Evolutionary conservation across 75 land plant genomes (phyloP).

Genomic region (Larix kaempferi): DNA sequence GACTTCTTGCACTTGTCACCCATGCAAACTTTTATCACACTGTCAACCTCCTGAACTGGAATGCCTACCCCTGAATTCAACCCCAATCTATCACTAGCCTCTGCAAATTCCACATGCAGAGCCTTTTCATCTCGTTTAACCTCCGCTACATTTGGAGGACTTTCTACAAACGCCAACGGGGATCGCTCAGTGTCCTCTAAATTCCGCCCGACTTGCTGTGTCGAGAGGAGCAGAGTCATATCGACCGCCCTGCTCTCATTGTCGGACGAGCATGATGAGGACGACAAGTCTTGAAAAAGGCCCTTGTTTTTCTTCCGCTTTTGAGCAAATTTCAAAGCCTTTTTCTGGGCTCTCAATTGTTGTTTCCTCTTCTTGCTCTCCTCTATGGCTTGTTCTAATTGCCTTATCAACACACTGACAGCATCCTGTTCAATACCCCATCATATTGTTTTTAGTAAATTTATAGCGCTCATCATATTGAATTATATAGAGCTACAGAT

Average conservation of each 20-base stretch:
- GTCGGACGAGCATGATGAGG: too few relatives aligned
- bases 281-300: slow-evolving; percentile 5
- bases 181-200: neutral
- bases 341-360: slow-evolving; percentile 25
- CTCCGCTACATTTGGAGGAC: neutral
- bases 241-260: slow-evolving; percentile 35
- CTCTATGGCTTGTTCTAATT: slow-evolving; percentile 14
- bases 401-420: too few relatives aligned
- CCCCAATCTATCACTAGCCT: neutral
- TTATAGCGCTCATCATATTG: too few relatives aligned
- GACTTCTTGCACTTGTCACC: slow-evolving; percentile 82
- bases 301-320: slow-evolving; percentile 3
- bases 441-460: too few relatives aligned
- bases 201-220: neutral
- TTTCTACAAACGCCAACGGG: neutral
- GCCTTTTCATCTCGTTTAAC: neutral
- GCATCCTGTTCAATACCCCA: too few relatives aligned
- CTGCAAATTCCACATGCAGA: slow-evolving; percentile 1
- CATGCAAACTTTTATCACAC: slow-evolving; percentile 67
- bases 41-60: neutral
- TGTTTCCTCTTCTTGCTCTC: slow-evolving; percentile 35
- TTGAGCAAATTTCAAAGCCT: slow-evolving; percentile 15
- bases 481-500: too few relatives aligned
- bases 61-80: neutral
- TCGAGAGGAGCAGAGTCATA: neutral